phyloP scores from a whole-genome alignment of 805 yeast genomes.

The Grigorovia humatica region DNA sequence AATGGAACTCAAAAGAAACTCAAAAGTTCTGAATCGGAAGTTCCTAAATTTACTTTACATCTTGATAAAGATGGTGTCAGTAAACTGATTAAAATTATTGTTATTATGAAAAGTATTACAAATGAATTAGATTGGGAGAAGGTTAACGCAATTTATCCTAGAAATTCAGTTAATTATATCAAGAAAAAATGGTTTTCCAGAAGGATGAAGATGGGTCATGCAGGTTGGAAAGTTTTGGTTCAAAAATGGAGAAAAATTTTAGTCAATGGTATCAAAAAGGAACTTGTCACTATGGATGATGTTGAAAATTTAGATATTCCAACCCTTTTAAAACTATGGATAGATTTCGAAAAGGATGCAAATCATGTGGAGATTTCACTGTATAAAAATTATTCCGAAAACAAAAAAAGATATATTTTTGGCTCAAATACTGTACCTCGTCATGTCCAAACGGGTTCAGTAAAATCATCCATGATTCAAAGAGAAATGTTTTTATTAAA shows the following conservation, averaged over 20 bases:
- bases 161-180: conserved; percentile 34
- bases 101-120: conserved; percentile 53
- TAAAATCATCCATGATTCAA: conserved; percentile 58
- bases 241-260: conserved; percentile 60
- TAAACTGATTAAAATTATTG: conserved; percentile 50
- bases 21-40: conserved; percentile 1
- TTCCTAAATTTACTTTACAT: conserved; percentile 10
- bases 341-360: conserved; percentile 34
- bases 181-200: conserved; percentile 55
- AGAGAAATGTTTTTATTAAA: conserved; percentile 47
- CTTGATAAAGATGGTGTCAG: conserved; percentile 33
- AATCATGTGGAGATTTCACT: conserved; percentile 8
- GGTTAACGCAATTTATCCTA: conserved; percentile 40
- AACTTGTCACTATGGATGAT: conserved; percentile 39
- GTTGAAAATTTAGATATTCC: conserved; percentile 41
- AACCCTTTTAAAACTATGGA: conserved; percentile 57
- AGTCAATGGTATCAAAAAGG: conserved; percentile 47
- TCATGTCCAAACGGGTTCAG: conserved; percentile 33
- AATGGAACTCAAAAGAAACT: conserved; percentile 1
- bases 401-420: conserved; percentile 37
- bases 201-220: conserved; percentile 47
- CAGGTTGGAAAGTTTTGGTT: conserved; percentile 43
- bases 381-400: conserved; percentile 35
- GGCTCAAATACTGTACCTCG: conserved; percentile 22
- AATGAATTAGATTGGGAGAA: conserved; percentile 57